phyloP scores from a whole-genome alignment of 805 yeast species.

The Metschnikowia hibisci region DNA sequence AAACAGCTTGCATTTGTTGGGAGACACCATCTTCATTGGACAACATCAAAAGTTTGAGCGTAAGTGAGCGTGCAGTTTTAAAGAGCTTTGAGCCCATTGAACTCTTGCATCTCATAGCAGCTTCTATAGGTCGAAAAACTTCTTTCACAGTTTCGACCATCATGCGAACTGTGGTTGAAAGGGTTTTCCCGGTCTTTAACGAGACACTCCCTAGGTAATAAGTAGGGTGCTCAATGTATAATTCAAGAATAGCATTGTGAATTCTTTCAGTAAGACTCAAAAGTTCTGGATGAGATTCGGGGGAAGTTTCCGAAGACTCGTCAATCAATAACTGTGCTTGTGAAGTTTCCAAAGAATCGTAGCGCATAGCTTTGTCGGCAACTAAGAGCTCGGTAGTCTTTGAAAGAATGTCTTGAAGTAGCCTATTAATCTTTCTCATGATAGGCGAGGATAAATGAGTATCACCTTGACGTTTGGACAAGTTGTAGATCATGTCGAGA shows the following conservation, averaged over 20 bases:
- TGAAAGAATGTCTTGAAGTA: slow-evolving; percentile 18
- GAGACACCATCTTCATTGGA: slow-evolving; percentile 9
- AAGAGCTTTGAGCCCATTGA: slow-evolving; percentile 18
- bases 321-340: background rate
- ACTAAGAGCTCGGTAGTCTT: slow-evolving; percentile 2
- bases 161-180: slow-evolving; percentile 5
- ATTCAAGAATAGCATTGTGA: slow-evolving; percentile 2
- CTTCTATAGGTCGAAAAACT: slow-evolving; percentile 23
- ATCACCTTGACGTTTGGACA: slow-evolving; percentile 26
- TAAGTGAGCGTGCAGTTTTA: slow-evolving; percentile 32
- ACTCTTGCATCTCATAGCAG: slow-evolving; percentile 21
- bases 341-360: background rate
- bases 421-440: slow-evolving; percentile 23
- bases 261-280: background rate
- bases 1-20: slow-evolving; percentile 9
- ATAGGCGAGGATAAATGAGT: slow-evolving; percentile 19
- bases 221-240: slow-evolving; percentile 1
- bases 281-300: background rate
- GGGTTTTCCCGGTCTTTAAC: background rate
- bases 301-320: background rate
- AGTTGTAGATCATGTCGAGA: slow-evolving; percentile 30
- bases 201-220: background rate
- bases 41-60: slow-evolving; percentile 26
- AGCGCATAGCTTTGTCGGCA: background rate
- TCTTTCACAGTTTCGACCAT: slow-evolving; percentile 23